phyloP scores from a whole-genome alignment of 2,329 filamentous ascomycete genomes.

The Colletotrichum sublineola region DNA sequence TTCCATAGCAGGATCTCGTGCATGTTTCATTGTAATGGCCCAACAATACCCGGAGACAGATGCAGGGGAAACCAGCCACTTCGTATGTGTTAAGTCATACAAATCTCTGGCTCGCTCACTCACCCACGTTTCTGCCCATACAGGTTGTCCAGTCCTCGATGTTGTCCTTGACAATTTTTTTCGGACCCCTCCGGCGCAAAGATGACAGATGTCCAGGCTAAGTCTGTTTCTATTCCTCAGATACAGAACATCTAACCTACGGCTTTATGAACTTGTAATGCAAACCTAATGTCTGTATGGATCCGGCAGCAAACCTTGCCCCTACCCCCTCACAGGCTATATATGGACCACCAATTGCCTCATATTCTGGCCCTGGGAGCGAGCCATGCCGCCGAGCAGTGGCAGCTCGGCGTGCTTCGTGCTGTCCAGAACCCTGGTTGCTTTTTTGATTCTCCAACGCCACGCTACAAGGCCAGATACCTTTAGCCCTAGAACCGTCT shows the following conservation, averaged over 20 bases:
- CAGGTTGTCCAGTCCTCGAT: neutral
- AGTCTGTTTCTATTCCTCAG: conserved; percentile 30
- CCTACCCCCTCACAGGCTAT: conserved; percentile 23
- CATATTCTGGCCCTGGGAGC: conserved; percentile 30
- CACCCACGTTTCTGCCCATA: neutral
- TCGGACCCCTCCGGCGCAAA: neutral
- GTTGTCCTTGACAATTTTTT: neutral
- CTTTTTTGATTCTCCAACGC: conserved; percentile 43
- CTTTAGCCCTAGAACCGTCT: conserved; percentile 53
- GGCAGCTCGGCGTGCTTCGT: conserved; percentile 18
- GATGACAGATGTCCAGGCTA: conserved; percentile 6
- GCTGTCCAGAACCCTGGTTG: conserved; percentile 29
- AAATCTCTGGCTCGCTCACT: neutral
- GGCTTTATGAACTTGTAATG: conserved; percentile 32
- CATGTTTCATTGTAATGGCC: neutral
- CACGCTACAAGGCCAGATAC: conserved; percentile 35
- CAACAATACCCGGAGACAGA: neutral
- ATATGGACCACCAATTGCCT: conserved; percentile 32
- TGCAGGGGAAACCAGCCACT: too few relatives aligned
- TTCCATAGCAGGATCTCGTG: neutral
- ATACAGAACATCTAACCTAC: conserved; percentile 40
- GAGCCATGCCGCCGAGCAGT: conserved; percentile 10
- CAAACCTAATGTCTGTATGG: conserved; percentile 29
- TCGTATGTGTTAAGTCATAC: neutral
- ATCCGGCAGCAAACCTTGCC: conserved; percentile 10